phyloP scores from a whole-genome alignment of 1,284 basidiomycete genomes.

The Apiotrichum porosum region DNA sequence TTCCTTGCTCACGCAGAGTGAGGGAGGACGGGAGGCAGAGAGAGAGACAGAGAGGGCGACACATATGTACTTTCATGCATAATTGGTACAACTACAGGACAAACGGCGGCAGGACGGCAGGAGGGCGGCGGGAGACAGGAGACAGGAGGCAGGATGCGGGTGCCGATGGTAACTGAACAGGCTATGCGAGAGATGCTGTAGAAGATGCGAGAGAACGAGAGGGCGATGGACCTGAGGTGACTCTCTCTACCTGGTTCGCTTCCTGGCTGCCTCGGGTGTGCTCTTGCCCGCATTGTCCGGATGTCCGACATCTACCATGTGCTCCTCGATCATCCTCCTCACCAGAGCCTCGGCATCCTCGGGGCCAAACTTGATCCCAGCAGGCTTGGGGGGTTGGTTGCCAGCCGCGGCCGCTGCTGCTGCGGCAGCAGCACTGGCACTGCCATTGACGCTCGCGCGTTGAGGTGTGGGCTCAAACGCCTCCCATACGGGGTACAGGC shows the following conservation, averaged over 20 bases:
- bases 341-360: slow-evolving; percentile 51
- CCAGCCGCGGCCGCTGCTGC: slow-evolving; percentile 35
- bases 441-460: not conserved
- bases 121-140: not conserved
- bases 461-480: slow-evolving; percentile 53
- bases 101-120: not conserved
- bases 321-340: slow-evolving; percentile 63
- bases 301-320: slow-evolving; percentile 60
- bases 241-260: slow-evolving; percentile 7
- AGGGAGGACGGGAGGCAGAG: no score
- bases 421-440: not conserved
- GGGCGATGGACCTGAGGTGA: not conserved
- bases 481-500: slow-evolving; percentile 82
- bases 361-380: slow-evolving; percentile 30
- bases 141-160: not conserved
- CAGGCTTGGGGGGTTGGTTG: not conserved
- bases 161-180: not conserved
- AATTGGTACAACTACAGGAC: slow-evolving; percentile 14
- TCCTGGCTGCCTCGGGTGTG: slow-evolving; percentile 16
- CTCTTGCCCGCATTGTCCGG: slow-evolving; percentile 42
- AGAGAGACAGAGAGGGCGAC: no score
- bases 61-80: no score
- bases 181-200: not conserved
- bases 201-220: not conserved
- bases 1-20: no score